Conservation (phyloP, 2,329 filamentous ascomycete species). For the Microsporum audouinii region DNA sequence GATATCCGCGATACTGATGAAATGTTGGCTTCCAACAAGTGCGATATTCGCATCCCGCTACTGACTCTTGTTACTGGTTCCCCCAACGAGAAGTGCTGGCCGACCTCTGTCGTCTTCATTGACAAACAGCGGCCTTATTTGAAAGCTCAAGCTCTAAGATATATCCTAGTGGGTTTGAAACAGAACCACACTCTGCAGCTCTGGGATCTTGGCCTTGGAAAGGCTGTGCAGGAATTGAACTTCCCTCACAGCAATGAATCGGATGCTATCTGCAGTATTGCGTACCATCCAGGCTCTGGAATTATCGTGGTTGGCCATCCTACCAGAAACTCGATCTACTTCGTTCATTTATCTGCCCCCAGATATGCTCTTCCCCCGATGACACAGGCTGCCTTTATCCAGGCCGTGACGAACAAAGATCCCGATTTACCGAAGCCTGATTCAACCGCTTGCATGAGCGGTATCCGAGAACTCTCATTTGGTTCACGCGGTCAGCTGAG, state of each 20-base stretch:
- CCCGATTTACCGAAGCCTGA: conserved; percentile 68
- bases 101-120: conserved; percentile 87
- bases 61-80: conserved; percentile 78
- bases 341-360: conserved; percentile 87
- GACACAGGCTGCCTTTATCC: conserved; percentile 79
- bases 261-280: conserved; percentile 93
- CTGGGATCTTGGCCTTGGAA: conserved; percentile 91
- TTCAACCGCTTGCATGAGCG: conserved; percentile 93
- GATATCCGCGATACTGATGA: conserved; percentile 70
- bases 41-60: conserved; percentile 74
- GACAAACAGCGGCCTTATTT: conserved; percentile 91
- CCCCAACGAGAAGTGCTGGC: conserved; percentile 87
- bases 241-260: conserved; percentile 92
- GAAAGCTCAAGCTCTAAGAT: conserved; percentile 79
- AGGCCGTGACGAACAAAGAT: conserved; percentile 63
- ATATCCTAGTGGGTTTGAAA: conserved; percentile 96
- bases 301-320: conserved; percentile 94
- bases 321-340: conserved; percentile 93
- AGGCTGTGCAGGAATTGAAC: conserved; percentile 93
- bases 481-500: conserved; percentile 73
- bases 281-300: conserved; percentile 82
- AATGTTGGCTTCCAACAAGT: conserved; percentile 35
- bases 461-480: conserved; percentile 89
- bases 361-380: conserved; percentile 73
- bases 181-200: conserved; percentile 98